phyloP scores from a whole-genome alignment of 78 protist genomes.

The Dictyostelium firmibasis region DNA sequence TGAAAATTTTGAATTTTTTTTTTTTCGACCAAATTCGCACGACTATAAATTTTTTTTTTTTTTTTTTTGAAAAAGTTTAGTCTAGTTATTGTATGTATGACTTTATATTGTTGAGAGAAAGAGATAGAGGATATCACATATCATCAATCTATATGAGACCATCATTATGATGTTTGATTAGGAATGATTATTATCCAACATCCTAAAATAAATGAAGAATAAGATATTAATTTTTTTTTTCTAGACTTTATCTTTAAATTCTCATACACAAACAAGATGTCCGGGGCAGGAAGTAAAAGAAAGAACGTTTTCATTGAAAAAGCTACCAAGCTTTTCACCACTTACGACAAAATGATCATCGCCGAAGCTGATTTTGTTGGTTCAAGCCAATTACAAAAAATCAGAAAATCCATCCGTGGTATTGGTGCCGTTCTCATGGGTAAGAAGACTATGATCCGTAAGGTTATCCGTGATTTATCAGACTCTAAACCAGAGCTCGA shows the following conservation, averaged over 20 bases:
- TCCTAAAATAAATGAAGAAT: no score
- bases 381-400: conserved; percentile 95
- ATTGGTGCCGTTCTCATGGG: conserved; percentile 97
- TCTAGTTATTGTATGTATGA: background rate
- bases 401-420: conserved; percentile 97
- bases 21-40: background rate
- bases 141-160: background rate
- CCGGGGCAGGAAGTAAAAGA: conserved; percentile 78
- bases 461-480: conserved; percentile 79
- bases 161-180: background rate
- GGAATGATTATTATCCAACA: no score
- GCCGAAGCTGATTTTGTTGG: conserved; percentile 98
- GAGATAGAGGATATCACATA: background rate
- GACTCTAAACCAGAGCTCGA: conserved; percentile 83
- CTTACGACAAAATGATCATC: conserved; percentile 87
- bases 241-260: conserved; percentile 57
- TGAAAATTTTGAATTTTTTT: background rate
- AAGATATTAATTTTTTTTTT: no score
- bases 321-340: conserved; percentile 67
- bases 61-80: background rate
- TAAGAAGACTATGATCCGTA: conserved; percentile 97
- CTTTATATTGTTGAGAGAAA: background rate
- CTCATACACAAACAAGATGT: conserved; percentile 71
- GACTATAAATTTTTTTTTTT: background rate
- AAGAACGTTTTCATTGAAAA: conserved; percentile 79